Evolutionary conservation across 2,329 filamentous ascomycete genomes (phyloP).

Genomic region (Aureobasidium namibiae): DNA sequence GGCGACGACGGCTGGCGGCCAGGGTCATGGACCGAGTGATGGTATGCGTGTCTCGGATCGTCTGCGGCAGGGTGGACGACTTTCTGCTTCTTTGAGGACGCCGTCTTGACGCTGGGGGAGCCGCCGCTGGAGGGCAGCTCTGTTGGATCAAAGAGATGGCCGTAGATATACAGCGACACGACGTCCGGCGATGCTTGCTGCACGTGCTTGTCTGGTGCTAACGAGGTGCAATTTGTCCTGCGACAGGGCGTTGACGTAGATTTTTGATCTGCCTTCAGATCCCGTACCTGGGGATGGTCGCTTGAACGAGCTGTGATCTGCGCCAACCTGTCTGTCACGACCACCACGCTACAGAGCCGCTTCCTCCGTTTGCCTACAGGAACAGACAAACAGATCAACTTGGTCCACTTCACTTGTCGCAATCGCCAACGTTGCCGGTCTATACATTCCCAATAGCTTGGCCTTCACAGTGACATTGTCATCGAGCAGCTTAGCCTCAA

Average conservation of each 20-base stretch:
- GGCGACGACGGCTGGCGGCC: constrained; percentile 15
- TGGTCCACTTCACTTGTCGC: background rate
- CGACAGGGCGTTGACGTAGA: background rate
- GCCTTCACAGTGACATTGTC: background rate
- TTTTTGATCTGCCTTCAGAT: constrained; percentile 5
- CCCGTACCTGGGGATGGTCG: constrained; percentile 4
- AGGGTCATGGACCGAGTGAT: constrained; percentile 15
- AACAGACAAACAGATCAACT: background rate
- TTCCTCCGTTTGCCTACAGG: background rate
- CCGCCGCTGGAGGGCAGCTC: constrained; percentile 17
- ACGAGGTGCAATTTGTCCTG: background rate
- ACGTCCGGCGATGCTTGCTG: background rate
- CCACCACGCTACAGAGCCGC: too few species aligned
- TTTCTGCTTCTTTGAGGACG: constrained; percentile 38
- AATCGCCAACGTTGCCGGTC: background rate
- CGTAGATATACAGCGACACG: background rate
- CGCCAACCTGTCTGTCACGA: background rate
- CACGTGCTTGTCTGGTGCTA: background rate
- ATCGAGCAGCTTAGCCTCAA: background rate
- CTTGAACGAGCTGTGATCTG: constrained; percentile 3
- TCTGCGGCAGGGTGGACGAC: constrained; percentile 27
- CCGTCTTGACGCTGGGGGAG: constrained; percentile 17
- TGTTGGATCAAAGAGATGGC: background rate
- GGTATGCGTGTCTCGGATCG: constrained; percentile 16
- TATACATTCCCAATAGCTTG: background rate